Evolutionary conservation across 2,329 filamentous ascomycete species (phyloP).

Genomic region (Fusarium sp.): DNA sequence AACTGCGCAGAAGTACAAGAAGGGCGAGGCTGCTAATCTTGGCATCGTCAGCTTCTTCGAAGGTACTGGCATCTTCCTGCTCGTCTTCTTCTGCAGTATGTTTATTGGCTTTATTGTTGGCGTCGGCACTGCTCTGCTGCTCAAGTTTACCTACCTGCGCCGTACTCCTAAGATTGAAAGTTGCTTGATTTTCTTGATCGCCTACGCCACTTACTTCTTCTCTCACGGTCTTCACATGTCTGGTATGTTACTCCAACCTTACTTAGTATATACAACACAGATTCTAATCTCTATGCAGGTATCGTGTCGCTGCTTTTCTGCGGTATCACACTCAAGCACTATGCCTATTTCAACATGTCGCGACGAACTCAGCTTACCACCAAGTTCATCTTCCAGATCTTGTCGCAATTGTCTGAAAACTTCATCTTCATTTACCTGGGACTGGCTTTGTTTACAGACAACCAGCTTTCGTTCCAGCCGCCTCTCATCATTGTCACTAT

Average conservation of each 20-base stretch:
- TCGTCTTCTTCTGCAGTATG: slow-evolving; percentile 95
- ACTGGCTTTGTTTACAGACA: slow-evolving; percentile 92
- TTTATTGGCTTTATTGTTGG: slow-evolving; percentile 89
- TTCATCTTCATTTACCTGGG: slow-evolving; percentile 99
- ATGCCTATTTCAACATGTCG: slow-evolving; percentile 99
- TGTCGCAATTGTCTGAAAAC: slow-evolving; percentile 95
- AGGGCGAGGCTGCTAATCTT: slow-evolving; percentile 76
- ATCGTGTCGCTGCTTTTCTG: slow-evolving; percentile 98
- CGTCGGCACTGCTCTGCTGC: slow-evolving; percentile 83
- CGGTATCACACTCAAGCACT: slow-evolving; percentile 97
- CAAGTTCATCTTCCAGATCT: slow-evolving; percentile 95
- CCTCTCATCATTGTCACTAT: slow-evolving; percentile 95
- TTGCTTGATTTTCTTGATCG: slow-evolving; percentile 90
- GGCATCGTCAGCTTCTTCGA: slow-evolving; percentile 88
- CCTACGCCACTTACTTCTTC: slow-evolving; percentile 98
- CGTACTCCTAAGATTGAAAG: slow-evolving; percentile 97
- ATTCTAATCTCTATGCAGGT: slow-evolving; percentile 62
- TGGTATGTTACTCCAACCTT: slow-evolving; percentile 66
- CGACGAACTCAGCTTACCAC: slow-evolving; percentile 96
- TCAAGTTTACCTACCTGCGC: slow-evolving; percentile 95
- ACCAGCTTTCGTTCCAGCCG: slow-evolving; percentile 88
- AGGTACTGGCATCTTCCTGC: slow-evolving; percentile 92
- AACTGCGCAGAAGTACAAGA: slow-evolving; percentile 92
- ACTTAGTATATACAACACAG: background rate
- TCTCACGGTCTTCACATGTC: slow-evolving; percentile 96